Base-by-base conservation (phyloP, 2,329 filamentous ascomycete genomes). In the Alternaria viburni region DNA sequence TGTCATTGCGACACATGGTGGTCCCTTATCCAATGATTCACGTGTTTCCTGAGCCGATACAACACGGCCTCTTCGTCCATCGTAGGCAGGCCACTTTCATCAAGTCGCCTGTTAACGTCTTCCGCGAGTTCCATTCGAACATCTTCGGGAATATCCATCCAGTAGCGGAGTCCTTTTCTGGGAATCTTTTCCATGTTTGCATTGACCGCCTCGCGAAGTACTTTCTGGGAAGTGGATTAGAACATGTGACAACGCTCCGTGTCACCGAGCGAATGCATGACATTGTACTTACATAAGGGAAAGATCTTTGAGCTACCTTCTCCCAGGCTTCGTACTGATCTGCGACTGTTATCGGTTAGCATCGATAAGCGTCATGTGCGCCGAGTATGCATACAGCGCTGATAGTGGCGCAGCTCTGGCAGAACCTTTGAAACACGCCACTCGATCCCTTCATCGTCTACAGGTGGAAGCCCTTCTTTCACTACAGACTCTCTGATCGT, bases 11-110 rank as follows among this genome's bases (percentile, higher is more conserved):
- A 56, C 51, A 30, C 44, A 60, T 52, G 43, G 36, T 23, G 26
- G 10, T 21, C 50, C 25, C 50, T 61, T 9, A 61, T 51, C 59
- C 59, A 61, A 19, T 61, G 59, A 6, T 61, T 61, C 36, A 57
- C 51, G 7, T 57, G 50, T 47, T 57, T 61, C n/a, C 59, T 45
- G 4, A 61, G 7, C 10, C 54, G 54, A 51, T 61, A 46, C 46
- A 61, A 26, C 21, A 61, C 5, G 36, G 54, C 54, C 23, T 47
- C 46, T 57, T 51, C 36, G n/a, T 61, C 59, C 46, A 61, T 26
- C 13, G 19, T 25, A 10, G 59, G 59, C 30, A 61, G 43, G 26
- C 46, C 59, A 15, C 47, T 25, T 30, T 51, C 46, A 28, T 30
- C 54, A 10, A 61, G 59, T 12, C 46, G 47, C 25, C 13, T 49